A percentile compares a stretch with the other conserved stretches of the same genome.
phyloP scores from a whole-genome alignment of 768 basidiomycete species.

The Rhizopogon vulgaris region DNA sequence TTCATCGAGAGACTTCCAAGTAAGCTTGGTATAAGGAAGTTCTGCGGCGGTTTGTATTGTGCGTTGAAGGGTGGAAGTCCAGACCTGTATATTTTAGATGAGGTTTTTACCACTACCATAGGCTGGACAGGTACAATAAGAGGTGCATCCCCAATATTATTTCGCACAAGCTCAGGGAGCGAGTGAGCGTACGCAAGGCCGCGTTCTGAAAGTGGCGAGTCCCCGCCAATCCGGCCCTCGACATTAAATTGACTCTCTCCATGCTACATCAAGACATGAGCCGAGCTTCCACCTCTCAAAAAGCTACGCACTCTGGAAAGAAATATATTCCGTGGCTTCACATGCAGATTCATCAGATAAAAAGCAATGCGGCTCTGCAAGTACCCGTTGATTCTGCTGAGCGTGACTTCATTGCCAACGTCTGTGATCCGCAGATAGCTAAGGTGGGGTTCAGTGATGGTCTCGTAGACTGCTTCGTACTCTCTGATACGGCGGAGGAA shows the following conservation, averaged over 20 bases:
- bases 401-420: constrained; percentile 84
- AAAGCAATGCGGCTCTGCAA: constrained; percentile 96
- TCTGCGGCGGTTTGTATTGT: constrained; percentile 86
- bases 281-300: neutral
- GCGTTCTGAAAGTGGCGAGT: constrained; percentile 77
- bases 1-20: constrained; percentile 98
- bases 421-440: constrained; percentile 91
- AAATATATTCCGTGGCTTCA: constrained; percentile 95
- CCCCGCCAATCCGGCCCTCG: constrained; percentile 96
- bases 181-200: constrained; percentile 84
- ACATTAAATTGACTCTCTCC: constrained; percentile 98
- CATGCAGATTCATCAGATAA: constrained; percentile 96
- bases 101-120: neutral
- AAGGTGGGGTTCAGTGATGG: constrained; percentile 85
- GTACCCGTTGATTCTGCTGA: constrained; percentile 88
- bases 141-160: constrained; percentile 85
- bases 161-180: constrained; percentile 79
- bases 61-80: constrained; percentile 95
- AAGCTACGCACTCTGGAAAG: constrained; percentile 74
- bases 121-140: constrained; percentile 41
- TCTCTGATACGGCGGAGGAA: constrained; percentile 87
- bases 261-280: constrained; percentile 51
- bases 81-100: constrained; percentile 53
- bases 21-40: constrained; percentile 84
- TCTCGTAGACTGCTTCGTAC: constrained; percentile 95